Percentiles rank a stretch among this genome's conserved stretches.
Conservation (phyloP, 441 rosid species). For the Melastoma candidum region DNA sequence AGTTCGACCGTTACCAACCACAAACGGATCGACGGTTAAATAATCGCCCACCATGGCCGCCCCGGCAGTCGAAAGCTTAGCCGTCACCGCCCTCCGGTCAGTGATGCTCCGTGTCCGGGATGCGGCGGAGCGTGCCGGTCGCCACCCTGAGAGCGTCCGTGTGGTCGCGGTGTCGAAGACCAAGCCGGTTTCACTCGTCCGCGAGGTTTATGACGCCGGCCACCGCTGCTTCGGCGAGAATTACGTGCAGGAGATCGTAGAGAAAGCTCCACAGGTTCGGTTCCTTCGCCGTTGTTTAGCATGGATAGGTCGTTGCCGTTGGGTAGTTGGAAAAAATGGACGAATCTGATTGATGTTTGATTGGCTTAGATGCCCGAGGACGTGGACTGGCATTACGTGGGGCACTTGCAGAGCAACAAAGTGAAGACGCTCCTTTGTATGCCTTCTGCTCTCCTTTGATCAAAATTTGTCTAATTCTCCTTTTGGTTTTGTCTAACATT, state of each 20-base stretch:
- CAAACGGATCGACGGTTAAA: too few relatives aligned
- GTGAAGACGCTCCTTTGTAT: slow-evolving; percentile 61
- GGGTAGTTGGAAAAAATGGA: too few relatives aligned
- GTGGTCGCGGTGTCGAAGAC: slow-evolving; percentile 80
- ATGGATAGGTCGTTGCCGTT: neutral
- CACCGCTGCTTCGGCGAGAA: slow-evolving; percentile 85
- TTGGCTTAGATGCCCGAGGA: slow-evolving; percentile 56
- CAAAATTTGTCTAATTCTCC: neutral
- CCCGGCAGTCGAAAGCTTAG: slow-evolving; percentile 47
- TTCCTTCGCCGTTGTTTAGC: neutral
- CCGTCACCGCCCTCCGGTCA: slow-evolving; percentile 57
- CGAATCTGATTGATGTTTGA: neutral
- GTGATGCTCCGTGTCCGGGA: slow-evolving; percentile 55
- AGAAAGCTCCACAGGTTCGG: slow-evolving; percentile 75
- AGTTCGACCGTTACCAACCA: too few relatives aligned
- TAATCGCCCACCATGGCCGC: slow-evolving; percentile 8
- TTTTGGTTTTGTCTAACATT: neutral
- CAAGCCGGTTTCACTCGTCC: slow-evolving; percentile 70
- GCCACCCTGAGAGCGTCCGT: slow-evolving; percentile 38
- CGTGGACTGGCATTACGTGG: slow-evolving; percentile 78
- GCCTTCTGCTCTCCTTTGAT: slow-evolving; percentile 9
- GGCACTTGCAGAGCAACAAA: slow-evolving; percentile 87
- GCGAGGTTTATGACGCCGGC: slow-evolving; percentile 76
- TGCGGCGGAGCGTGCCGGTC: slow-evolving; percentile 53
- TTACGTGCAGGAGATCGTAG: slow-evolving; percentile 73